Percentiles rank a stretch among this genome's conserved stretches.
Evolutionary conservation across 2,329 filamentous ascomycete species (phyloP).

Genomic region (Trichoderma afroharzianum): DNA sequence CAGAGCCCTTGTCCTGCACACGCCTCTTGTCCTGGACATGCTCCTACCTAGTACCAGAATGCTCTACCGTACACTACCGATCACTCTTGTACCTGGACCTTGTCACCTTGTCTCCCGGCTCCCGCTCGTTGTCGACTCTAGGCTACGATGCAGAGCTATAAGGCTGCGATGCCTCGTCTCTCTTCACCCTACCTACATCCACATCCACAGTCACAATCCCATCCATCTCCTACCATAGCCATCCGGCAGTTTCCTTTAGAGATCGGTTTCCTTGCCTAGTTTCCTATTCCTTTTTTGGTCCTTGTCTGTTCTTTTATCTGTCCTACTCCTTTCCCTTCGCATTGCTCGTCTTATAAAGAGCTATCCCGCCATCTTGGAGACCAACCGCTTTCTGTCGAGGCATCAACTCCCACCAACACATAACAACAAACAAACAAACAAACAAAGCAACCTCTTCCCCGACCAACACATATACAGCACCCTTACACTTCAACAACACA

Average conservation of each 20-base stretch:
- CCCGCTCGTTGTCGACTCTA: slow-evolving; percentile 24
- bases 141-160: slow-evolving; percentile 42
- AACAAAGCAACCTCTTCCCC: not conserved
- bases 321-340: slow-evolving; percentile 1
- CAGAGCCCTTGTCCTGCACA: slow-evolving; percentile 8
- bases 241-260: slow-evolving; percentile 20
- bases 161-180: slow-evolving; percentile 50
- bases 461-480: not conserved
- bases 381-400: not conserved
- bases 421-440: not conserved
- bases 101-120: slow-evolving; percentile 13
- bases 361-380: slow-evolving; percentile 6
- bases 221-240: slow-evolving; percentile 18
- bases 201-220: slow-evolving; percentile 24
- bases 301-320: slow-evolving; percentile 13
- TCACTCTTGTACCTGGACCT: not conserved
- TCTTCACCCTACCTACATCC: slow-evolving; percentile 22
- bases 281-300: slow-evolving; percentile 4
- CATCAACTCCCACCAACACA: not conserved
- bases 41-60: slow-evolving; percentile 8
- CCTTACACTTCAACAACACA: not conserved
- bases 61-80: slow-evolving; percentile 12
- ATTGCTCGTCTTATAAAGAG: slow-evolving; percentile 15
- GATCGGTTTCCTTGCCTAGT: slow-evolving; percentile 16
- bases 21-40: slow-evolving; percentile 5